Base-by-base conservation (phyloP, 139 green algal genomes). In the Coccomyxa sp. region DNA sequence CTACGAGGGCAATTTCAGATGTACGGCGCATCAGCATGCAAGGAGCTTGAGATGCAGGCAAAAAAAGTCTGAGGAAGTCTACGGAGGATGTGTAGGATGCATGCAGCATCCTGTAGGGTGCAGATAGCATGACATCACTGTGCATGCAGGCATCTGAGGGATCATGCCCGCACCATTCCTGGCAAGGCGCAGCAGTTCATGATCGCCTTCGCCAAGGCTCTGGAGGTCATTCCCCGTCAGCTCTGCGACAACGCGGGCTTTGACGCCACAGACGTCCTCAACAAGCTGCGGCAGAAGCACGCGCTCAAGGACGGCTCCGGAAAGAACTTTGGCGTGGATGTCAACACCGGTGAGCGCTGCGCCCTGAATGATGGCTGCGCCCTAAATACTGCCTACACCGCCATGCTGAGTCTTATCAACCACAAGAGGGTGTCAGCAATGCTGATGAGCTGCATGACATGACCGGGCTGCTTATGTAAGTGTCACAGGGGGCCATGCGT, bases 231-330 rank as follows among this genome's bases (percentile, higher is more conserved):
- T 80, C 95, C 95, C 0, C 88, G 96, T 29, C 95, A 98, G 92
- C 89, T 99, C 77, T 97, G 94, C 75, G 93, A 98, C 87, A 99
- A 99, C 84, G 90, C 93, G 34, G 96, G 96, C 68, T 97, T 98
- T 71, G 96, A 99, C 80, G 94, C 96, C 39, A 99, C 96, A 5
- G 96, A 99, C 79, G 91, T 99, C 78, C 88, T 99, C 41, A 99
- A 98, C 89, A 95, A 94, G 82, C 90, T 99, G 74, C 87, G 96
- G n/a, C 93, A 98, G 82, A 98, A 98, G 84, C 96, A 99, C 85
- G 92, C 92, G 2, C 72, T 83, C n/a, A 82, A 80, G 27, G 78
- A 81, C 77, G 81, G 79, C 27, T 82, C 86, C 70, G 94, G 94
- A 22, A 70, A 83, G 74, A 91, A 95, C 82, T 97, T 93, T 87